Conservation (phyloP, 2,329 filamentous ascomycete species). For the Periconia digitata region DNA sequence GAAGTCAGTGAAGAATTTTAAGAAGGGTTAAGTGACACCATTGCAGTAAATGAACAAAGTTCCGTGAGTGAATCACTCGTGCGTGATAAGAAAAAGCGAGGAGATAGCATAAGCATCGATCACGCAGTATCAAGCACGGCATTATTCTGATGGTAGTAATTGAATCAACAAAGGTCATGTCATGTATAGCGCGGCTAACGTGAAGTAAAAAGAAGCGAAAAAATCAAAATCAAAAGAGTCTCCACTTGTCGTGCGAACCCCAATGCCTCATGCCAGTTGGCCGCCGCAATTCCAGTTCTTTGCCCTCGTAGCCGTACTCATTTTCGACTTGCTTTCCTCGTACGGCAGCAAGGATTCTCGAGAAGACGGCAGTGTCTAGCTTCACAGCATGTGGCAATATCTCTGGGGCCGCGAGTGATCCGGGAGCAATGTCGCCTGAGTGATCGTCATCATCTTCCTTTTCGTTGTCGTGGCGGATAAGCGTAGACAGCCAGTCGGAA, state of each 20-base stretch:
- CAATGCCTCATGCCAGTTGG: conserved; percentile 37
- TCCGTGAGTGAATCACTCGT: too few relatives aligned
- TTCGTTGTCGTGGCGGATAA: conserved; percentile 16
- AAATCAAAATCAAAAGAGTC: conserved; percentile 5
- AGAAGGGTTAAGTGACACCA: too few relatives aligned
- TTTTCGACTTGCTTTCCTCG: conserved; percentile 19
- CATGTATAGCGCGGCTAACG: background rate
- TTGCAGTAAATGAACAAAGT: too few relatives aligned
- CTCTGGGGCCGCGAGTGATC: conserved; percentile 35
- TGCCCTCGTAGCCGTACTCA: conserved; percentile 37
- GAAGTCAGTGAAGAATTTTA: too few relatives aligned
- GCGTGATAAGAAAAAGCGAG: too few relatives aligned
- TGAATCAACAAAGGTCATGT: too few relatives aligned
- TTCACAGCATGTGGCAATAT: conserved; percentile 30
- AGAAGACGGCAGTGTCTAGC: conserved; percentile 16
- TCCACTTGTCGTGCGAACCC: conserved; percentile 17
- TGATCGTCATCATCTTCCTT: conserved; percentile 26
- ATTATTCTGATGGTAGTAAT: background rate
- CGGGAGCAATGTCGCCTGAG: conserved; percentile 40
- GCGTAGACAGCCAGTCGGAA: conserved; percentile 22
- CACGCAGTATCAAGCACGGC: too few relatives aligned
- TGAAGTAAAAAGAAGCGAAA: background rate
- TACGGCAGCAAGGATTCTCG: conserved; percentile 27
- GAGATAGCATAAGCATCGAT: too few relatives aligned
- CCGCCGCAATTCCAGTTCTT: conserved; percentile 34